These are phyloP conservation scores for Apiospora rasikravindrae DNA, from an alignment of 2,329 filamentous ascomycete species.

Conservation along the genomic window DNA sequence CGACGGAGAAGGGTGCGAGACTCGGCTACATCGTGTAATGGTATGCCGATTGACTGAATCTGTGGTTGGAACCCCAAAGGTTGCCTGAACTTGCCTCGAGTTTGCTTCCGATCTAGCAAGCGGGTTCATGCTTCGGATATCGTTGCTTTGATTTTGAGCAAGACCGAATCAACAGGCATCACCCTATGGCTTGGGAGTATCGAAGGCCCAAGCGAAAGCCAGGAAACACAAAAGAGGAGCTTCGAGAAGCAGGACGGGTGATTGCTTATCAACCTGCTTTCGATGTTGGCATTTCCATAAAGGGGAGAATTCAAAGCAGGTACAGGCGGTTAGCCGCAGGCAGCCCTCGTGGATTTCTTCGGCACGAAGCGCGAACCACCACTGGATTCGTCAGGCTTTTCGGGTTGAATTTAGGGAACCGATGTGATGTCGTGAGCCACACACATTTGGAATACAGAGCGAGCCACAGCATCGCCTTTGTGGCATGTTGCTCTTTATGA, in stretches of 20 bases:
- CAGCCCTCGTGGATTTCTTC: constrained; percentile 16
- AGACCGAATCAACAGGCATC: neutral
- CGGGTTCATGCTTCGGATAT: neutral
- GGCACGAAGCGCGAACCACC: neutral
- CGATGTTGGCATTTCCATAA: neutral
- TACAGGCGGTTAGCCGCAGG: constrained; percentile 20
- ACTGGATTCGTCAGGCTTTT: neutral
- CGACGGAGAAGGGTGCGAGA: neutral
- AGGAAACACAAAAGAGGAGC: neutral
- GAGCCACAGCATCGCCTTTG: constrained; percentile 3
- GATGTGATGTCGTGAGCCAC: neutral
- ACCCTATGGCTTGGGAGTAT: neutral
- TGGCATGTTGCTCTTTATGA: constrained; percentile 10
- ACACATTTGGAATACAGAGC: neutral
- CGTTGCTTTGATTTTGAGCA: neutral
- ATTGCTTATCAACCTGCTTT: neutral
- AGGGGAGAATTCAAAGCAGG: constrained; percentile 16
- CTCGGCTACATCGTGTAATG: neutral
- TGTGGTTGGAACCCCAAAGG: neutral
- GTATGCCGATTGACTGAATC: neutral
- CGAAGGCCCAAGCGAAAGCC: neutral
- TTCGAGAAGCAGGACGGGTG: neutral
- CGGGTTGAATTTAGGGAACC: neutral
- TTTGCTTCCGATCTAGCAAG: neutral
- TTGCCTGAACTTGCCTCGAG: neutral